Evolutionary conservation across 805 yeast species (phyloP).

Genomic region (Candida koratica): DNA sequence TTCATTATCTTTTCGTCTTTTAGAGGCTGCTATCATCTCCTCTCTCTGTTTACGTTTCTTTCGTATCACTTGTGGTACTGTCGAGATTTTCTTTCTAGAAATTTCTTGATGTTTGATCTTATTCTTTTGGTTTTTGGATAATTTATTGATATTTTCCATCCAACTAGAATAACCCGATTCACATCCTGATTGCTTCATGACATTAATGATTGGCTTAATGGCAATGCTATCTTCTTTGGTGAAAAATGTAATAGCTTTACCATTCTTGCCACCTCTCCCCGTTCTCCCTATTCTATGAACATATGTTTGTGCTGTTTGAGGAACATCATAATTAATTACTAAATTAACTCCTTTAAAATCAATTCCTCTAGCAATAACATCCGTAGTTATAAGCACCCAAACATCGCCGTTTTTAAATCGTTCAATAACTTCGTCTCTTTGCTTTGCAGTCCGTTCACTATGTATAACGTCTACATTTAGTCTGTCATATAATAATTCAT

Average conservation of each 20-base stretch:
- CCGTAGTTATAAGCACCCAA: constrained; percentile 97
- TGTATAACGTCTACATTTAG: constrained; percentile 94
- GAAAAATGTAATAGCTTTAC: constrained; percentile 87
- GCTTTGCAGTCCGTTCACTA: constrained; percentile 86
- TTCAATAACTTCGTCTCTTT: constrained; percentile 80
- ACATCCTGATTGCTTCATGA: constrained; percentile 90
- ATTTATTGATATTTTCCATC: constrained; percentile 71
- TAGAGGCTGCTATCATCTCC: constrained; percentile 76
- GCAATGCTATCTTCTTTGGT: constrained; percentile 82
- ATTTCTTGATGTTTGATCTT: constrained; percentile 52
- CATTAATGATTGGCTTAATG: constrained; percentile 82
- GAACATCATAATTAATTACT: constrained; percentile 95
- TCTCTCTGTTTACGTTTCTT: constrained; percentile 57
- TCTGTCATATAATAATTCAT: constrained; percentile 87
- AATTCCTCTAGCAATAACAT: constrained; percentile 92
- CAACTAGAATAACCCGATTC: constrained; percentile 63
- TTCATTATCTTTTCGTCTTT: constrained; percentile 65
- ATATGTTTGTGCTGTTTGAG: constrained; percentile 87
- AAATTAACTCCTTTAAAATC: constrained; percentile 94
- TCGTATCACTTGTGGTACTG: constrained; percentile 70
- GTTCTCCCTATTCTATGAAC: constrained; percentile 99
- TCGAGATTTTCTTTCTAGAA: constrained; percentile 73
- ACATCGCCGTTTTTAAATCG: constrained; percentile 84
- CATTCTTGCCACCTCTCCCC: constrained; percentile 88
- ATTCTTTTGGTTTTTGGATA: constrained; percentile 61